Evolutionary conservation across 345 rosid genomes (phyloP).

Genomic region (Triadica sebifera): DNA sequence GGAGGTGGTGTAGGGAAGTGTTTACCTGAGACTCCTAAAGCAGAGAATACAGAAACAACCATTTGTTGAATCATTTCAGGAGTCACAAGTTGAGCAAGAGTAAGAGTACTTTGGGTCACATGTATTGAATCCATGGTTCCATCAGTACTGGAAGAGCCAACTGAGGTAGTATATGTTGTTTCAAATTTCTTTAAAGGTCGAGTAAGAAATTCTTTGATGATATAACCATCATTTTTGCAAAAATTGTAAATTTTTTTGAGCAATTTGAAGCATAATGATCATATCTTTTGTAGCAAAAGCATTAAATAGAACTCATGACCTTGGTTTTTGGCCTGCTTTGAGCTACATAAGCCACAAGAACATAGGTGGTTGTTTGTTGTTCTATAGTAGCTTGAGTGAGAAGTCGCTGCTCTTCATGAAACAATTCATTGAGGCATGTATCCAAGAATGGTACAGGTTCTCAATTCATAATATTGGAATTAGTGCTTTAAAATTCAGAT

Average conservation of each 20-base stretch:
- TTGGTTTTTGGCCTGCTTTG: neutral
- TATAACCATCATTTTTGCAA: neutral
- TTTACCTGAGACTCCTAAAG: too few species aligned
- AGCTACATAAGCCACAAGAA: constrained; percentile 1
- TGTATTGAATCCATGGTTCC: too few species aligned
- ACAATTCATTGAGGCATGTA: neutral
- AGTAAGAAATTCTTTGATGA: neutral
- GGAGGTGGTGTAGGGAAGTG: too few species aligned
- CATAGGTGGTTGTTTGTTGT: neutral
- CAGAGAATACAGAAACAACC: too few species aligned
- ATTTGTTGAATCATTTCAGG: too few species aligned
- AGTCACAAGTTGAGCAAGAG: too few species aligned
- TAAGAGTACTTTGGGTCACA: too few species aligned
- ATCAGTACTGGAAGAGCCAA: neutral
- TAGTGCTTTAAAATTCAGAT: neutral
- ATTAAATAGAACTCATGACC: neutral
- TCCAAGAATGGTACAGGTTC: neutral
- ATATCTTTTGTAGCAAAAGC: neutral
- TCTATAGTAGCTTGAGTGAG: neutral
- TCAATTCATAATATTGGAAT: neutral
- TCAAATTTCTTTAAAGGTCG: neutral
- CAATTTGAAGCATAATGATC: neutral
- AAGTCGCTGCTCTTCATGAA: neutral
- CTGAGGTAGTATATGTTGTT: neutral
- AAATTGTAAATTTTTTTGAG: too few species aligned